Conservation (phyloP, 345 rosid genomes). For the Melaleuca alternifolia region DNA sequence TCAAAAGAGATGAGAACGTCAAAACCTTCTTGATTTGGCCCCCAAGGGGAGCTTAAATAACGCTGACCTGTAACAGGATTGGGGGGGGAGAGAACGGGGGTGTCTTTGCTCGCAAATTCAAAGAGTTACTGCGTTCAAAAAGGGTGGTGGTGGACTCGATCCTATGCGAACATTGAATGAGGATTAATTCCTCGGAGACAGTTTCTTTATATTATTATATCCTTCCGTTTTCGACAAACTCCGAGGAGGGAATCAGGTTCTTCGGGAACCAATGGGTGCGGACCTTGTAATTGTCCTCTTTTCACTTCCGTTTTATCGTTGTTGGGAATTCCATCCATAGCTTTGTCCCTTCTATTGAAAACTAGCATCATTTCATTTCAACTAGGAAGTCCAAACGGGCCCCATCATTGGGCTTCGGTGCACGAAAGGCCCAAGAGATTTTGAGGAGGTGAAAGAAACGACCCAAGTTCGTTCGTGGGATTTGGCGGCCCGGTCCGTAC, state of each 20-base stretch:
- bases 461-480: background rate
- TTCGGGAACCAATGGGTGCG: background rate
- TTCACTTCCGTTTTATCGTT: background rate
- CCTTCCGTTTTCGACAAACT: background rate
- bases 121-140: background rate
- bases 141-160: background rate
- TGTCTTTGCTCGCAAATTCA: background rate
- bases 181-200: background rate
- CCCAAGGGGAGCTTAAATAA: background rate
- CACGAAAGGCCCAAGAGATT: background rate
- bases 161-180: background rate
- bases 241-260: background rate
- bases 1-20: background rate
- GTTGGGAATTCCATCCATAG: background rate
- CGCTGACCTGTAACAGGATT: background rate
- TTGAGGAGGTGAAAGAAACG: background rate
- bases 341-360: background rate
- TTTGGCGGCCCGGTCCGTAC: background rate
- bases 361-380: background rate
- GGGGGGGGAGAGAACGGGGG: background rate
- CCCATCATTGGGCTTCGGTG: background rate
- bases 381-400: background rate
- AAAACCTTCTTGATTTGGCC: background rate
- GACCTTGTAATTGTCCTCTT: background rate
- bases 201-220: background rate